These are phyloP conservation scores for Pseudocercospora cruenta DNA, from an alignment of 2,329 filamentous ascomycete species.

Conservation along the genomic window DNA sequence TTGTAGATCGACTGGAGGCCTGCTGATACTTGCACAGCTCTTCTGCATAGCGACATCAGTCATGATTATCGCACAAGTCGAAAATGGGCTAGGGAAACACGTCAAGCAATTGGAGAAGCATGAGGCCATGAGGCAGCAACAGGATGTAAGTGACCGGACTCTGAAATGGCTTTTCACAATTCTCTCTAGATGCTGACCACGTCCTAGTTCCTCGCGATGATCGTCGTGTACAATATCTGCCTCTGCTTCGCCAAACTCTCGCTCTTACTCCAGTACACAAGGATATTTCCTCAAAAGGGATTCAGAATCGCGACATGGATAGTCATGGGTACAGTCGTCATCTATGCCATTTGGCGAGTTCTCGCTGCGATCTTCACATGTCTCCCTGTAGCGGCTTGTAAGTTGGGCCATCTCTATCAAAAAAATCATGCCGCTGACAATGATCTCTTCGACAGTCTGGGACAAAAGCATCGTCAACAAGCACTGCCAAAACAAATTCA, in stretches of 20 bases:
- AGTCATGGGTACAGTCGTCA: constrained; percentile 37
- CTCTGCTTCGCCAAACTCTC: constrained; percentile 48
- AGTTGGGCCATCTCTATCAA: background rate
- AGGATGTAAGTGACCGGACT: constrained; percentile 17
- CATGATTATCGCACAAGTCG: constrained; percentile 21
- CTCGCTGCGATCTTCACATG: constrained; percentile 48
- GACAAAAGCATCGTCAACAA: constrained; percentile 12
- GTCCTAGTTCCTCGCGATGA: constrained; percentile 20
- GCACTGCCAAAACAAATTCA: constrained; percentile 16
- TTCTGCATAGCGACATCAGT: constrained; percentile 19
- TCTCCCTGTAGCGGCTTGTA: constrained; percentile 43
- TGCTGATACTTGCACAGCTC: constrained; percentile 8
- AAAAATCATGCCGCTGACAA: constrained; percentile 18
- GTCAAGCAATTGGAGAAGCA: constrained; percentile 7
- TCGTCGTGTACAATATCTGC: constrained; percentile 43
- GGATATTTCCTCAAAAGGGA: constrained; percentile 47
- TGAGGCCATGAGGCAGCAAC: constrained; percentile 17
- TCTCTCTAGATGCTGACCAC: background rate
- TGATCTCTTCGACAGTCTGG: constrained; percentile 24
- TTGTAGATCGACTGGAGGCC: background rate
- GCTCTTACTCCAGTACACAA: constrained; percentile 53
- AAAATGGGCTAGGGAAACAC: constrained; percentile 26
- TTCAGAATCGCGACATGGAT: constrained; percentile 39
- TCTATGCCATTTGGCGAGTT: constrained; percentile 38
- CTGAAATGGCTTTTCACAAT: background rate